These are phyloP conservation scores for Aspergillus sp. DNA, from an alignment of 2,329 filamentous ascomycete genomes.

Conservation along the genomic window DNA sequence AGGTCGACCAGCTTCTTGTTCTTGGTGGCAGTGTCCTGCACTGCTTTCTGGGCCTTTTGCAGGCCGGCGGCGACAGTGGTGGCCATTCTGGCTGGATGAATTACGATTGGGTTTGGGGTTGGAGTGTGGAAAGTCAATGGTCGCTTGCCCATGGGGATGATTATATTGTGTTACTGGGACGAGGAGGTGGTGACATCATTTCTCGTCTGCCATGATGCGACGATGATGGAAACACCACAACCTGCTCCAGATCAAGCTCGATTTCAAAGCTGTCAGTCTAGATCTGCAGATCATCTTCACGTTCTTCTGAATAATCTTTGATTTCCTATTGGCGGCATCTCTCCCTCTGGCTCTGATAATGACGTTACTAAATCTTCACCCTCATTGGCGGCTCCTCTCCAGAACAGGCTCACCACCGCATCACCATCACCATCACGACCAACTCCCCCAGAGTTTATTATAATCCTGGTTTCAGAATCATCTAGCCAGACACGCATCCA, in stretches of 20 bases:
- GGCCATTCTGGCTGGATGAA: constrained; percentile 27
- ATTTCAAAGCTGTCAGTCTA: constrained; percentile 9
- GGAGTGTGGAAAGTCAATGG: not conserved
- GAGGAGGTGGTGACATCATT: constrained; percentile 9
- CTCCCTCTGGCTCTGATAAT: not conserved
- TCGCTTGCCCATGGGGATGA: not conserved
- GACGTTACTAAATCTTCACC: not conserved
- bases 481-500: too few species aligned
- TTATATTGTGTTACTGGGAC: not conserved
- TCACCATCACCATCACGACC: not conserved
- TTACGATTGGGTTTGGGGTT: not conserved
- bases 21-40: constrained; percentile 29
- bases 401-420: not conserved
- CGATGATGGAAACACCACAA: constrained; percentile 2
- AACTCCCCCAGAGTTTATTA: too few species aligned
- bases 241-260: not conserved
- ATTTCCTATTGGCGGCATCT: not conserved
- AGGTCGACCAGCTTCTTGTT: constrained; percentile 66
- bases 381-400: not conserved
- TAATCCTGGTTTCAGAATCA: too few species aligned
- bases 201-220: not conserved
- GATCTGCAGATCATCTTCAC: not conserved
- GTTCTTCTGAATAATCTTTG: not conserved
- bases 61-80: constrained; percentile 33
- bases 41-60: constrained; percentile 34